Evolutionary conservation across 75 land plant genomes (phyloP).

Genomic region (Chamaecyparis obtusa): DNA sequence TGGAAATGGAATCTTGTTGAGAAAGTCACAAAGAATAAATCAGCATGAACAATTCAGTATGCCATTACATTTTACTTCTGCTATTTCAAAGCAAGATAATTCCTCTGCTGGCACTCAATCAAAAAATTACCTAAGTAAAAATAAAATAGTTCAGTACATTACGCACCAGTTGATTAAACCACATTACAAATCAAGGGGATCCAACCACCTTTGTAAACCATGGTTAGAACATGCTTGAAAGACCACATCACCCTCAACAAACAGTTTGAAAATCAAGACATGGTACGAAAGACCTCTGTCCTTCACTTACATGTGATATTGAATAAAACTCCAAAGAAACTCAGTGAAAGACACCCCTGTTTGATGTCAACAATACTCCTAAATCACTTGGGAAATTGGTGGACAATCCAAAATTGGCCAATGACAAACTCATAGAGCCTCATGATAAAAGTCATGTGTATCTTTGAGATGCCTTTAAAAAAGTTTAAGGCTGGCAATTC

Average conservation of each 20-base stretch:
- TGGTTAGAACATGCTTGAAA: neutral
- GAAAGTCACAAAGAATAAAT: too few species aligned
- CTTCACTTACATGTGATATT: neutral
- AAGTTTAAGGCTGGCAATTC: too few species aligned
- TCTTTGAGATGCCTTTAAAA: neutral
- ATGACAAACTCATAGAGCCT: neutral
- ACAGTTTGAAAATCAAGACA: neutral
- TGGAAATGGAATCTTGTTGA: too few species aligned
- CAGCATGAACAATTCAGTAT: too few species aligned
- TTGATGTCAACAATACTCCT: neutral
- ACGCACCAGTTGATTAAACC: neutral
- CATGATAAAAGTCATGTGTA: neutral
- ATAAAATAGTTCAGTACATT: too few species aligned
- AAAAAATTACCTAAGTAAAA: too few species aligned
- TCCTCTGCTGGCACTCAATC: too few species aligned
- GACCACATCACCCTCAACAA: neutral
- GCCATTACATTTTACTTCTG: too few species aligned
- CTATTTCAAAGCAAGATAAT: too few species aligned
- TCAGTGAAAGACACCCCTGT: neutral
- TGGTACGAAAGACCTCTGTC: neutral
- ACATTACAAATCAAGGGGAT: neutral
- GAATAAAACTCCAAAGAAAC: neutral
- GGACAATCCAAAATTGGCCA: neutral
- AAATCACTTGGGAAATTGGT: neutral
- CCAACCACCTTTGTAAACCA: neutral